Evolutionary conservation across 1,139 yeast genomes (phyloP), one percentile per base, ranked within the genome.

Genomic region (Taphrina deformans): DNA sequence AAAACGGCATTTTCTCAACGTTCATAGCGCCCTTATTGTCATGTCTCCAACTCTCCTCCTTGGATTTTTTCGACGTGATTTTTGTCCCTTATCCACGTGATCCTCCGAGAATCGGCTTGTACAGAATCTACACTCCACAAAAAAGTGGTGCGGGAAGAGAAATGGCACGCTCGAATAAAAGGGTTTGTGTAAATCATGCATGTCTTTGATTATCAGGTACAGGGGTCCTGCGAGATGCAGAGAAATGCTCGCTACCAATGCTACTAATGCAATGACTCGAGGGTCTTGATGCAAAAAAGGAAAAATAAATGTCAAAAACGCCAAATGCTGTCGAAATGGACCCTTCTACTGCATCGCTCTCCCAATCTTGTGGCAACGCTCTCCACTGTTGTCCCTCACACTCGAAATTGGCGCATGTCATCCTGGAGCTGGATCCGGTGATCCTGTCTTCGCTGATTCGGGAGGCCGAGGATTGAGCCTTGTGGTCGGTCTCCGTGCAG

Each of bases 21-120:
- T 44, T 44, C 48, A 44, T 44, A 44, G 48, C 48, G 27, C 48
- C n/a, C 48, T 44, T 44, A 44, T 44, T 21, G 48, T 44, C 3
- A 5, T n/a, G 48, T 44, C 18, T 9, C 41, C 18, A 38, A n/a
- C n/a, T n/a, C n/a, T n/a, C n/a, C n/a, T n/a, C n/a, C n/a, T n/a
- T n/a, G n/a, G n/a, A n/a, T n/a, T n/a, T n/a, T n/a, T n/a, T n/a
- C n/a, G n/a, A n/a, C n/a, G n/a, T n/a, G n/a, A n/a, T n/a, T n/a
- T n/a, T n/a, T n/a, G n/a, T n/a, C n/a, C n/a, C n/a, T n/a, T n/a
- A n/a, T n/a, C n/a, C n/a, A n/a, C n/a, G n/a, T n/a, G n/a, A n/a
- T n/a, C n/a, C n/a, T n/a, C n/a, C n/a, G n/a, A n/a, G n/a, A n/a
- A n/a, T n/a, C n/a, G n/a, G n/a, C n/a, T n/a, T n/a, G n/a, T n/a